A percentile compares a stretch with the other conserved stretches of the same genome.
Evolutionary conservation across 805 yeast species (phyloP).

Genomic region (Teunomyces funiuensis): DNA sequence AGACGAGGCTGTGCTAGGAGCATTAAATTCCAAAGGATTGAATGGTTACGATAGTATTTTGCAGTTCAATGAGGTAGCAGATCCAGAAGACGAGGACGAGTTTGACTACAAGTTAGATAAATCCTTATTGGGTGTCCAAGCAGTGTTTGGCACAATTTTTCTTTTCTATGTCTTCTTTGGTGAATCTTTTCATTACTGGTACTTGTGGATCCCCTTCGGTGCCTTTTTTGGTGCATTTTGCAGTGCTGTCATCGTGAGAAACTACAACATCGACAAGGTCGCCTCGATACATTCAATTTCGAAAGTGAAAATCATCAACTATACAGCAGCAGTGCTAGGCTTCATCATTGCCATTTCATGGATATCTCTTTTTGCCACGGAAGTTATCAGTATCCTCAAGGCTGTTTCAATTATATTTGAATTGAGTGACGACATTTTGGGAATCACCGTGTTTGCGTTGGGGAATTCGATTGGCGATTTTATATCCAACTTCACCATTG

Average conservation of each 20-base stretch:
- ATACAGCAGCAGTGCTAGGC: constrained; percentile 48
- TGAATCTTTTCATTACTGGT: constrained; percentile 10
- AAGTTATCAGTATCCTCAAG: constrained; percentile 63
- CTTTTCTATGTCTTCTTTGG: constrained; percentile 18
- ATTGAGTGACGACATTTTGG: constrained; percentile 77
- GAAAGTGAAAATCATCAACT: constrained; percentile 16
- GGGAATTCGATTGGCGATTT: constrained; percentile 94
- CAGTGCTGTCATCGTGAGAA: constrained; percentile 7
- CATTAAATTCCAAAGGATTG: constrained; percentile 5
- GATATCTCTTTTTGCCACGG: constrained; percentile 69
- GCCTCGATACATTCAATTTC: neutral
- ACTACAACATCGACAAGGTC: constrained; percentile 5
- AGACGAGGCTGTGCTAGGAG: constrained; percentile 15
- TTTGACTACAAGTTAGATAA: constrained; percentile 21
- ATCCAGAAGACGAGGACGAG: constrained; percentile 6
- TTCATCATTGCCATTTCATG: constrained; percentile 66
- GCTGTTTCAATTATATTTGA: constrained; percentile 57
- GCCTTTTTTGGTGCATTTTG: constrained; percentile 8
- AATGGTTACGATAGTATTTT: constrained; percentile 1
- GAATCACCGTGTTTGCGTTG: constrained; percentile 83
- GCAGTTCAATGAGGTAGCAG: neutral
- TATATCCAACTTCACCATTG: constrained; percentile 77
- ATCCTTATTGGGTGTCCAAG: constrained; percentile 27
- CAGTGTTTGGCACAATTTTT: constrained; percentile 27
- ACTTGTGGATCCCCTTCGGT: constrained; percentile 12